Evolutionary conservation across 139 green algal species (phyloP).

Genomic region (Chlorella vulgaris): DNA sequence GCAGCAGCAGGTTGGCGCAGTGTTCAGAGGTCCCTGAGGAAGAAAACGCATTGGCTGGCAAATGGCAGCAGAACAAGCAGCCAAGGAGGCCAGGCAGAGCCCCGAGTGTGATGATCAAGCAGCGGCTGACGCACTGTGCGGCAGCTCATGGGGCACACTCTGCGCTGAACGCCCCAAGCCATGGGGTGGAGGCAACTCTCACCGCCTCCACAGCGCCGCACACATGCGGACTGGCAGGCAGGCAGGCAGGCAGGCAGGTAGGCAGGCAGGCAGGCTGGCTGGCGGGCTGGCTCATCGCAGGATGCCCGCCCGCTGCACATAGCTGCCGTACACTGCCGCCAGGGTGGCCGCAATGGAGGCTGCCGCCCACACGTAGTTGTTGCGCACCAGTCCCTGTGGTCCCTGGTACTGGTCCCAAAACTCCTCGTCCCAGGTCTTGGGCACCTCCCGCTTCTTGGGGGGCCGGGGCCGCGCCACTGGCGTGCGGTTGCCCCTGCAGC

Average conservation of each 20-base stretch:
- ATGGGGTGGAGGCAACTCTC: no score
- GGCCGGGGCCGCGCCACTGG: slow-evolving; percentile 2
- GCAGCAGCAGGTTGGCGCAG: no score
- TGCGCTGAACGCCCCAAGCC: no score
- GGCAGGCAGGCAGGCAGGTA: background rate
- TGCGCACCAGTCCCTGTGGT: slow-evolving; percentile 20
- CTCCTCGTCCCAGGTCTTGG: slow-evolving; percentile 68
- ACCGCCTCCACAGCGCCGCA: no score
- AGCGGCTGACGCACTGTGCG: no score
- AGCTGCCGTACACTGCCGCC: slow-evolving; percentile 55
- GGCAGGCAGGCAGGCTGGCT: background rate
- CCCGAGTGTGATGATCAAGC: no score
- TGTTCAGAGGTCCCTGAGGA: no score
- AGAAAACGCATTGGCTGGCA: no score
- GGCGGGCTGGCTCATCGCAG: slow-evolving; percentile 4
- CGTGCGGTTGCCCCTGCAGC: background rate
- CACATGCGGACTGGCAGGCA: background rate
- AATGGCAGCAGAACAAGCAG: no score
- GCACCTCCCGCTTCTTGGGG: slow-evolving; percentile 23
- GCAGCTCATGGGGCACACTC: no score
- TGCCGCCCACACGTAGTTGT: slow-evolving; percentile 68
- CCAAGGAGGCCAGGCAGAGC: no score
- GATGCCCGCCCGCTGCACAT: slow-evolving; percentile 1
- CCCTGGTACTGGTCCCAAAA: slow-evolving; percentile 65
- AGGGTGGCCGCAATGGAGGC: slow-evolving; percentile 33